phyloP scores from a whole-genome alignment of 2,329 filamentous ascomycete genomes.

The Chrysoporthe deuterocubensis region DNA sequence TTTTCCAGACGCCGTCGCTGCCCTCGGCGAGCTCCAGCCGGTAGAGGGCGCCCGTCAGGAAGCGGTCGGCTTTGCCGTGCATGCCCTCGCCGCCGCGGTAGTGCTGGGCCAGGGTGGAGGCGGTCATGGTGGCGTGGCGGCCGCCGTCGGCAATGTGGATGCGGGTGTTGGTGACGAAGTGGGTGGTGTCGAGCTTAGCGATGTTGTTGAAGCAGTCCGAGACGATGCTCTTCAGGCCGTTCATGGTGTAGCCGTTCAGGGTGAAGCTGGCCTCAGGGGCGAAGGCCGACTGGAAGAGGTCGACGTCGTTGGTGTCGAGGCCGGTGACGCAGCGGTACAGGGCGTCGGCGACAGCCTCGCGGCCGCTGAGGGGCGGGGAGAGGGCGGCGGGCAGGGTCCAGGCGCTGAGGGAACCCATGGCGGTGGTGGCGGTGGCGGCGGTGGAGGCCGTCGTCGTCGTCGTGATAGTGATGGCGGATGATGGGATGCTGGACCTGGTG shows the following conservation, averaged over 20 bases:
- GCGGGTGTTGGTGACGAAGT: slow-evolving; percentile 22
- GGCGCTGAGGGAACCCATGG: slow-evolving; percentile 1
- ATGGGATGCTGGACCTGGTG: too few species aligned
- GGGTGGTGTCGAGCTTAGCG: slow-evolving; percentile 35
- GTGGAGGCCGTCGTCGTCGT: too few species aligned
- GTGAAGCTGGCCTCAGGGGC: slow-evolving; percentile 32
- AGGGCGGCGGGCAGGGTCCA: slow-evolving; percentile 23
- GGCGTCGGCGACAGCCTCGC: slow-evolving; percentile 40
- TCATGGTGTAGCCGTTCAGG: slow-evolving; percentile 31
- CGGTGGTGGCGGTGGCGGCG: too few species aligned
- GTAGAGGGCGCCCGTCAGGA: slow-evolving; percentile 13
- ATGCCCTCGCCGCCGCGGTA: slow-evolving; percentile 8
- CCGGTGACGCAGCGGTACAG: slow-evolving; percentile 36
- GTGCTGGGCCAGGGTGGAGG: slow-evolving; percentile 21
- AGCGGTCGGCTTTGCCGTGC: background rate
- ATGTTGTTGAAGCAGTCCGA: slow-evolving; percentile 30
- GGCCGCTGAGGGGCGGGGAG: slow-evolving; percentile 31
- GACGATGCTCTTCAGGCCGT: slow-evolving; percentile 33
- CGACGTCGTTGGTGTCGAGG: slow-evolving; percentile 36
- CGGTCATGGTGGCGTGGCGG: slow-evolving; percentile 13
- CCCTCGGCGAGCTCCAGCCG: slow-evolving; percentile 15
- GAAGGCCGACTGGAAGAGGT: slow-evolving; percentile 38
- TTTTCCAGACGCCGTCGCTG: slow-evolving; percentile 4
- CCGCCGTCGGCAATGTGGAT: slow-evolving; percentile 27
- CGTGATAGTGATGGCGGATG: too few species aligned